phyloP scores from a whole-genome alignment of 805 yeast genomes.

The Grigorovia yakushimaensis region DNA sequence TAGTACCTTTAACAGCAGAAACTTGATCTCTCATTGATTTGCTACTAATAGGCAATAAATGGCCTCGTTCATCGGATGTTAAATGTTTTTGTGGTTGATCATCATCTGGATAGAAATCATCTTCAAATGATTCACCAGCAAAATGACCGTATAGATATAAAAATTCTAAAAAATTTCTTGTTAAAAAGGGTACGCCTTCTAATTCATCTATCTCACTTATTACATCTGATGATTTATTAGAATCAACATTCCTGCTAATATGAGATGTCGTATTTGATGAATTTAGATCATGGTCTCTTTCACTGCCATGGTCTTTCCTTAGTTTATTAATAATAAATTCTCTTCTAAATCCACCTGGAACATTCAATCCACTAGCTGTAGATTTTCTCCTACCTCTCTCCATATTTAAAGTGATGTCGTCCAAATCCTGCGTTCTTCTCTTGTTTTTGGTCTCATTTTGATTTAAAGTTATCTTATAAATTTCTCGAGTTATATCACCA shows the following conservation, averaged over 20 bases:
- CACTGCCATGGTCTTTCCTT: slow-evolving; percentile 7
- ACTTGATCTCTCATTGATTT: slow-evolving; percentile 11
- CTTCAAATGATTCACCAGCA: slow-evolving; percentile 75
- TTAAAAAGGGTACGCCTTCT: slow-evolving; percentile 39
- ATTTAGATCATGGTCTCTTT: background rate
- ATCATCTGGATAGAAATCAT: slow-evolving; percentile 41
- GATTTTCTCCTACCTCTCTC: slow-evolving; percentile 43
- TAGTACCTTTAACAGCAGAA: slow-evolving; percentile 44
- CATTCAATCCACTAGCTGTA: slow-evolving; percentile 55
- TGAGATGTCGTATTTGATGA: background rate
- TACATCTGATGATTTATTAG: background rate
- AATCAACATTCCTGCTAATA: background rate
- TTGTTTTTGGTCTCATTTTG: slow-evolving; percentile 1
- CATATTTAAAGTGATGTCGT: slow-evolving; percentile 16
- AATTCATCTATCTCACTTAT: slow-evolving; percentile 15
- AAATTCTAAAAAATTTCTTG: slow-evolving; percentile 69
- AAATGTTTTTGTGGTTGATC: slow-evolving; percentile 20
- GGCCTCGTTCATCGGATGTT: slow-evolving; percentile 17
- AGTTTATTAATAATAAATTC: slow-evolving; percentile 44
- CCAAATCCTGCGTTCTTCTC: slow-evolving; percentile 15
- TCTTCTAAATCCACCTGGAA: slow-evolving; percentile 79
- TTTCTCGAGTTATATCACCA: slow-evolving; percentile 32
- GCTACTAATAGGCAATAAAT: slow-evolving; percentile 16
- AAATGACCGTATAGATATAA: slow-evolving; percentile 74
- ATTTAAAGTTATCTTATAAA: slow-evolving; percentile 18